Evolutionary conservation across 2,329 filamentous ascomycete genomes (phyloP), one percentile per base, ranked within the genome.

Genomic region (Cercospora sesami): DNA sequence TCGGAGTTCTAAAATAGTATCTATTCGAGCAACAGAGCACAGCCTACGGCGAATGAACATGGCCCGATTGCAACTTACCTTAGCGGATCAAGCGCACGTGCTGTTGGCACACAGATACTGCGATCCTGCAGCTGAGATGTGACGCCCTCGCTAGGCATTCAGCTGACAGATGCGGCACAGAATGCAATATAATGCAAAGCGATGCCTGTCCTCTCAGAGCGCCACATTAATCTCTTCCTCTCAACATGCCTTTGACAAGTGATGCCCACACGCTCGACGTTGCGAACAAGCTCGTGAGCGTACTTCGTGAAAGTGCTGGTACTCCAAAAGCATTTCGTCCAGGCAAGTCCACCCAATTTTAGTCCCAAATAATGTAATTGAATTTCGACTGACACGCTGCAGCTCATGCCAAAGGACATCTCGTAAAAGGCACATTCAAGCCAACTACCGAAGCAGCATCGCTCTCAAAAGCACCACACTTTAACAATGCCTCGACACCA

Each of bases 391-490:
- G 55, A 42, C 18, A 5, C 1, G 51, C 26, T 6, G 51, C 67
- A 86, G 85, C 84, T 9, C 86, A 89, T 69, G 85, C 86, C 18
- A 83, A 84, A 77, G 86, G 86, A 12, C 75, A 81, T 31, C 79
- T 87, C 42, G 75, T 86, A 10, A 83, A 76, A 6, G 86, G 86
- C 33, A 83, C 79, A 23, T 88, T 88, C 75, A 83, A 78, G 1
- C 85, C 86, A 3, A 81, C 81, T 2, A 3, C 78, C 0, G 73
- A 76, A 45, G 85, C 85, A 14, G 73, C 78, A 3, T 71, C 75
- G 8, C 82, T 88, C 21, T 76, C 75, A 14, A 72, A 51, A 18
- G 75, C 74, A 16, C 71, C 69, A 5, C 73, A 75, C 57, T 75
- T 77, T 69, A 71, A 68, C 48, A 67, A 66, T 36, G 18, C 57